Evolutionary conservation across 2,329 filamentous ascomycete species (phyloP), one percentile per base, ranked within the genome.

Genomic region (Colletotrichum gigasporum): DNA sequence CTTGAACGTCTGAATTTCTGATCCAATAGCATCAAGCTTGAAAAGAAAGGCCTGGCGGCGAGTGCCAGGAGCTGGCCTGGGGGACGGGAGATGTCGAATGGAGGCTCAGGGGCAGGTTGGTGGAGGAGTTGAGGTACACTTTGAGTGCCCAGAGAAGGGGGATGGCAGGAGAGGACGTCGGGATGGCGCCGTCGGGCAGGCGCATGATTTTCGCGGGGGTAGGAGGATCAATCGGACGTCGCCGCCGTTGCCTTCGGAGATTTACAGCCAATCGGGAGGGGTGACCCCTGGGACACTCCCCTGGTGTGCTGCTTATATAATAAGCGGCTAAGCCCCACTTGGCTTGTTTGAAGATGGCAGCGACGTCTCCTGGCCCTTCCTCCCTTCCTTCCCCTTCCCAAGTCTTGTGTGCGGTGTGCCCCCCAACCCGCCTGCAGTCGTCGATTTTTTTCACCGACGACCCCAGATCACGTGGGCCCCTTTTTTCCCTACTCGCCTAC

Each of bases 91-190:
- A 62, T 55, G 50, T 48, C 16, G 42, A 24, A 63, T 30, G 48
- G 57, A 55, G 56, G 62, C 56, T 50, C 61, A 61, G 61, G 62
- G 48, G 62, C 35, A 55, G 18, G 41, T 20, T 14, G 24, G 62
- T 62, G 56, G 62, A 62, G 34, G 62, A 65, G 35, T 30, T 55
- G 62, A 65, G 56, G 62, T 65, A 61, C 62, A 65, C 48, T 65
- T 65, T 62, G 56, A 65, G 56, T 65, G 56, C 62, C 62, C 48
- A 61, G 50, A 54, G 48, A 55, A 61, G 48, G 62, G 61, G 62
- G 28, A 52, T 47, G 54, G 28, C 18, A 20, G 10, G 32, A 14
- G 16, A 58, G 22, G 47, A 32, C 51, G 61, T 54, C 41, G 61
- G 48, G 56, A 61, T 34, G 48, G 18, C 39, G 34, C 47, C 34